Evolutionary conservation across 495 filamentous ascomycete species (phyloP), one percentile per base, ranked within the genome.

Genomic region (Aspergillus haitiensis): DNA sequence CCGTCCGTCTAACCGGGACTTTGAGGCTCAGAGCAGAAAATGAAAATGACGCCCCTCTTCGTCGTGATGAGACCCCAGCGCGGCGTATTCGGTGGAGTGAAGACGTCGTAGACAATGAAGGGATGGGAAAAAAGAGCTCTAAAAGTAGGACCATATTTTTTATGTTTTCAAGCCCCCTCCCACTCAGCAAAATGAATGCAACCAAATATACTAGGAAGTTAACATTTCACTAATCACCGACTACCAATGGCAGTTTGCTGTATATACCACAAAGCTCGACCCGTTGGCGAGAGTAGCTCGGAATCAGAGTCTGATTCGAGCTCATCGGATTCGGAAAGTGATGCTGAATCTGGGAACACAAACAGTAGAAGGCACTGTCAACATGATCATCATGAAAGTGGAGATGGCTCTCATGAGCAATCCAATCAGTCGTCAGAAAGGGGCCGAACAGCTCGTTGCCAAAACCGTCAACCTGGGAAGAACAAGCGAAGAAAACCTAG

Each of bases 81-180:
- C 76, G 84, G 37, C 80, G 82, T 36, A 93, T 98, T 48, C 82
- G 87, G 75, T 99, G 94, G 94, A 91, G 89, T 8, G 89, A 91
- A 64, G 90, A 93, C 71, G 93, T 97, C 6, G 77, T 99, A 7
- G 92, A 99, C 75, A 99, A 99, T 67, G 94, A 99, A 72, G 93
- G 93, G 5, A 81, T 98, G 73, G 92, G 92, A 6, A 89, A 87
- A 74, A 99, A 98, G 77, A 90, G 83, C 45, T 93, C 89, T 0
- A 99, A 99, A 88, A 92, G 93, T 92, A 69, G 42, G 66, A 18
- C 37, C 0, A 31, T 27, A 27, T 27, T 27, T 27, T 27, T 27
- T 27, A 1, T 27, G 21, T 27, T 3, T 27, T 27, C 21, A 27
- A 27, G 1, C 21, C 21, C 21, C 21, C 21, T 27, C 21, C 21